Evolutionary conservation across 1,139 yeast genomes (phyloP).

Genomic region (Sugiyamaella novakii): DNA sequence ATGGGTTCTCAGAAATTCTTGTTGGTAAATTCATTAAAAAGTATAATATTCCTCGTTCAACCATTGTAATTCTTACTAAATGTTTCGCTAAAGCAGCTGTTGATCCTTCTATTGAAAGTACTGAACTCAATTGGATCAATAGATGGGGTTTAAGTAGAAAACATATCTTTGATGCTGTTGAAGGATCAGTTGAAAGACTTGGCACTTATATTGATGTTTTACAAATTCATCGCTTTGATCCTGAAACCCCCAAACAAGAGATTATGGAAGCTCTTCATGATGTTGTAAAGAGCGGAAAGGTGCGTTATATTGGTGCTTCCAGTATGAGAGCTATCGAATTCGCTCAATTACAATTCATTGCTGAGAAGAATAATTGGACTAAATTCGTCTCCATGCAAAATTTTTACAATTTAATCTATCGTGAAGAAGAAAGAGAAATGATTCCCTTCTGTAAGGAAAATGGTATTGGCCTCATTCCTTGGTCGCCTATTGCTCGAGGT

Average conservation of each 20-base stretch:
- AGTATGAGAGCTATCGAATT: constrained; percentile 51
- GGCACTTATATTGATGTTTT: constrained; percentile 75
- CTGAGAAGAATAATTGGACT: constrained; percentile 55
- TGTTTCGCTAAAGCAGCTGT: constrained; percentile 35
- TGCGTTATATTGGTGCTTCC: constrained; percentile 61
- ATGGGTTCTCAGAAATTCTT: constrained; percentile 47
- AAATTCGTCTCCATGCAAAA: constrained; percentile 64
- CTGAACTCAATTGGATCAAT: constrained; percentile 36
- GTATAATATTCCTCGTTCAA: constrained; percentile 45
- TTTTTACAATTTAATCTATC: constrained; percentile 54
- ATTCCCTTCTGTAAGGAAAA: constrained; percentile 54
- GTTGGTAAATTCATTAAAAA: constrained; percentile 47
- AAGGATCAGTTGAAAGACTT: constrained; percentile 55
- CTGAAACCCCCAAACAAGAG: constrained; percentile 50
- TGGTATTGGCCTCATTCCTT: constrained; percentile 54
- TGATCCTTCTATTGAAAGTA: constrained; percentile 11
- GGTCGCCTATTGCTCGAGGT: constrained; percentile 56
- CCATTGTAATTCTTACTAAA: constrained; percentile 41
- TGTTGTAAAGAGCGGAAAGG: constrained; percentile 51
- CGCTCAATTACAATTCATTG: constrained; percentile 53
- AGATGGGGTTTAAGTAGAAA: constrained; percentile 53
- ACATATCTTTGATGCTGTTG: constrained; percentile 55
- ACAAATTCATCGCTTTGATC: constrained; percentile 65
- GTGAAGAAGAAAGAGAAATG: constrained; percentile 66
- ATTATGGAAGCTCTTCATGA: constrained; percentile 58